Evolutionary conservation across 2,329 filamentous ascomycete genomes (phyloP).

Genomic region (Magnaporthales sp.): DNA sequence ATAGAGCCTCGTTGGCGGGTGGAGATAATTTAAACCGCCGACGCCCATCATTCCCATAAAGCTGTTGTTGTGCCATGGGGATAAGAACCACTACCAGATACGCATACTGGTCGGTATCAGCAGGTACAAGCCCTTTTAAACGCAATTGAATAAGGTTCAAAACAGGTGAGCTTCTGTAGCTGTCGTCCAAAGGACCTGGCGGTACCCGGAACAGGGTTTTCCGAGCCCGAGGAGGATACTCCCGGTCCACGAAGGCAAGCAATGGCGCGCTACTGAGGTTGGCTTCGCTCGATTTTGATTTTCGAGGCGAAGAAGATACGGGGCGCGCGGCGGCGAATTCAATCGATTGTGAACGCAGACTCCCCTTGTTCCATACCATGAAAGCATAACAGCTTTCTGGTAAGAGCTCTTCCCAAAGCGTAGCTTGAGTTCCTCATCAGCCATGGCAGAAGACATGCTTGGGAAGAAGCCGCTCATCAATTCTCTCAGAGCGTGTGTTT

Average conservation of each 20-base stretch:
- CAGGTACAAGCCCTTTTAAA: conserved; percentile 36
- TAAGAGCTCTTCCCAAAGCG: conserved; percentile 39
- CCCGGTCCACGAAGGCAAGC: conserved; percentile 39
- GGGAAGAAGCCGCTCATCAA: conserved; percentile 37
- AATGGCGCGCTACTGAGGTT: conserved; percentile 20
- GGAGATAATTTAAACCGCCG: background rate
- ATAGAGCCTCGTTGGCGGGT: background rate
- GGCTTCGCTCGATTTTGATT: conserved; percentile 8
- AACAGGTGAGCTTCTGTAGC: conserved; percentile 35
- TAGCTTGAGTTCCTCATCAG: conserved; percentile 33
- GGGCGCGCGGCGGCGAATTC: conserved; percentile 24
- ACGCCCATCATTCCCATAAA: conserved; percentile 25
- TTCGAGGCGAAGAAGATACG: conserved; percentile 19
- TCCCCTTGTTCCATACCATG: conserved; percentile 36
- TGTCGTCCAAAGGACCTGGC: conserved; percentile 26
- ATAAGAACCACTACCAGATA: conserved; percentile 44
- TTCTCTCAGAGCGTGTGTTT: conserved; percentile 31
- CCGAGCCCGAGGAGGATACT: conserved; percentile 35
- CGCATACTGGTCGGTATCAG: conserved; percentile 40
- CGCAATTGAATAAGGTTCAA: conserved; percentile 36
- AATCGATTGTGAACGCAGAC: conserved; percentile 20
- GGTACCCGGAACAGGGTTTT: conserved; percentile 36
- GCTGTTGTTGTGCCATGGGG: conserved; percentile 47
- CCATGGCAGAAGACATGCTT: conserved; percentile 20
- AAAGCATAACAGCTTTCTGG: conserved; percentile 34